A percentile compares a stretch with the other conserved stretches of the same genome.
Conservation (phyloP, 371 early-diverging fungal species). For the Blastocladiella emersonii region DNA sequence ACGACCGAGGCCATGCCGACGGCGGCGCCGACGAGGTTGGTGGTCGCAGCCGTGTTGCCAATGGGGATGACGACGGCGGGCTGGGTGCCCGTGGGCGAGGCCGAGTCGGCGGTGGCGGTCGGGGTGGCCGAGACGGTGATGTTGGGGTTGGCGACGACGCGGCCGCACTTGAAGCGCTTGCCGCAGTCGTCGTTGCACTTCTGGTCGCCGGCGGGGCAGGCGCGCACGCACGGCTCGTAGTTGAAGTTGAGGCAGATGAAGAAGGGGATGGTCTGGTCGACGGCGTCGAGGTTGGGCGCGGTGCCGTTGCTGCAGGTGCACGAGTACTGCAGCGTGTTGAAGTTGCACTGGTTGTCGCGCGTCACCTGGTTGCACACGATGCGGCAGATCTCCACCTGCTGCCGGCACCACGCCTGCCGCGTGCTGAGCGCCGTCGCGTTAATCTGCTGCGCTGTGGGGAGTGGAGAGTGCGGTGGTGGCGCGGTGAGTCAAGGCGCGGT, state of each 20-base stretch:
- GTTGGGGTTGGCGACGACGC: neutral
- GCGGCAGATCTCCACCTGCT: neutral
- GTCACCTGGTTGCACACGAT: neutral
- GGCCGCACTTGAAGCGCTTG: neutral
- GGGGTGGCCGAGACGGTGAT: neutral
- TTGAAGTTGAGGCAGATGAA: neutral
- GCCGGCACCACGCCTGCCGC: neutral
- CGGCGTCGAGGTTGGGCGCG: neutral
- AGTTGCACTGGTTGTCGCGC: neutral
- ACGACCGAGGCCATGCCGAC: no score
- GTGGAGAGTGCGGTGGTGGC: no score
- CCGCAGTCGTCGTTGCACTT: neutral
- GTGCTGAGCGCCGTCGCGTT: neutral
- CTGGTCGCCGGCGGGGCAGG: constrained; percentile 2
- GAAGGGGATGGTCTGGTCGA: neutral
- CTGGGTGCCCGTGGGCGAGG: neutral
- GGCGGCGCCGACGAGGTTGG: no score
- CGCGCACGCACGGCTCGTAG: neutral
- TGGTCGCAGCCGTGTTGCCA: no score
- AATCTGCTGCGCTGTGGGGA: neutral
- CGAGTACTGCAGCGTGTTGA: neutral
- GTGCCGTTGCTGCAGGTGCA: neutral
- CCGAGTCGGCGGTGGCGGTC: neutral
- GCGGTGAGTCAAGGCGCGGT: no score
- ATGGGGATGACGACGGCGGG: neutral